A percentile compares a stretch with the other conserved stretches of the same genome.
phyloP scores from a whole-genome alignment of 1,139 yeast genomes.

The Nematodospora anomalae region DNA sequence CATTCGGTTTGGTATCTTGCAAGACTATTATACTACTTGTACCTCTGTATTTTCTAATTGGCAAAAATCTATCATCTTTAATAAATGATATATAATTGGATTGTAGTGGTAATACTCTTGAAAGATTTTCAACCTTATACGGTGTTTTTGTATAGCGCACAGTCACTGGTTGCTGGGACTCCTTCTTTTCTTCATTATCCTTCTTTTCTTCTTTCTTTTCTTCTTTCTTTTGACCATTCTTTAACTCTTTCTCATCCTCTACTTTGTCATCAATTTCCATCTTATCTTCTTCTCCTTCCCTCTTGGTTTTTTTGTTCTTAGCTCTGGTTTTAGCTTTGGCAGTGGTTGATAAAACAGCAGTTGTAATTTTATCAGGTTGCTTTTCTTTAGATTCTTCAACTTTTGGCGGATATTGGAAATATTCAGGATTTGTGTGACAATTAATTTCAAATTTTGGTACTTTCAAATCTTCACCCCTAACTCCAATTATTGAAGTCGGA shows the following conservation, averaged over 20 bases:
- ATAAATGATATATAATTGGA: slow-evolving; percentile 77
- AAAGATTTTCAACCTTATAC: slow-evolving; percentile 71
- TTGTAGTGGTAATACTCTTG: slow-evolving; percentile 92
- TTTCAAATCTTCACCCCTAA: slow-evolving; percentile 68
- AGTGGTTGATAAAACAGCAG: slow-evolving; percentile 93
- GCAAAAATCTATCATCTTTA: slow-evolving; percentile 75
- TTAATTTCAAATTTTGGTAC: slow-evolving; percentile 82
- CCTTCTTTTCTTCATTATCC: slow-evolving; percentile 20
- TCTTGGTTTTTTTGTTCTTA: slow-evolving; percentile 66
- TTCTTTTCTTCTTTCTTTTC: slow-evolving; percentile 14
- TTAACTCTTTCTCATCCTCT: slow-evolving; percentile 25
- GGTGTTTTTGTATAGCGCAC: slow-evolving; percentile 56
- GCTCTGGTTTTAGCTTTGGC: slow-evolving; percentile 92
- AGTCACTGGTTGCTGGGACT: slow-evolving; percentile 29
- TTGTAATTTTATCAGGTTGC: slow-evolving; percentile 85
- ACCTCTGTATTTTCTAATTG: slow-evolving; percentile 79
- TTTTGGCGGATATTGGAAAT: slow-evolving; percentile 90
- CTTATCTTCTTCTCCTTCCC: slow-evolving; percentile 36
- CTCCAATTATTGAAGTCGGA: slow-evolving; percentile 89
- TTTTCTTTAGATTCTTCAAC: slow-evolving; percentile 77
- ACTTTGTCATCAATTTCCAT: slow-evolving; percentile 29
- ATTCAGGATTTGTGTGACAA: slow-evolving; percentile 77
- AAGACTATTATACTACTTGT: slow-evolving; percentile 81
- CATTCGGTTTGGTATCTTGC: slow-evolving; percentile 67
- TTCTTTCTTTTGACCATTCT: slow-evolving; percentile 22